Percentiles rank a stretch among this genome's conserved stretches.
Conservation (phyloP, 495 filamentous ascomycete species). For the Xylaria acuta region DNA sequence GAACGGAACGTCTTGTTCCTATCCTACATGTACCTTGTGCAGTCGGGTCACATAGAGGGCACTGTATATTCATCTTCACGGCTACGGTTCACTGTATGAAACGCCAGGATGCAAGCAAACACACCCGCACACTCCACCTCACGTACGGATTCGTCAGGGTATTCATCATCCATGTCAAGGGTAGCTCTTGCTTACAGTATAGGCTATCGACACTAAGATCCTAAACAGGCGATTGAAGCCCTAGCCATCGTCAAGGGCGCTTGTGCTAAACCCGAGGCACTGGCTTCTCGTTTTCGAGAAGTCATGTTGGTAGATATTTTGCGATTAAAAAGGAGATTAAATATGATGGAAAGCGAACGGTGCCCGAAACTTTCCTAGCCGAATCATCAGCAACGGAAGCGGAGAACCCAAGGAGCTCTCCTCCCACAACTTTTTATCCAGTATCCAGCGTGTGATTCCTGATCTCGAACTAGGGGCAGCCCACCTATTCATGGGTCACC, state of each 20-base stretch:
- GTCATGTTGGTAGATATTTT: background rate
- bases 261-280: background rate
- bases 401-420: slow-evolving; percentile 4
- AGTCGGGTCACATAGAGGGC: background rate
- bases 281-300: background rate
- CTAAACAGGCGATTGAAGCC: slow-evolving; percentile 12
- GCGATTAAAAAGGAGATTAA: background rate
- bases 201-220: background rate
- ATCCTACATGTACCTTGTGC: background rate
- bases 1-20: background rate
- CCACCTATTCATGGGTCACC: slow-evolving; percentile 24
- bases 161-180: slow-evolving; percentile 14
- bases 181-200: too few relatives aligned
- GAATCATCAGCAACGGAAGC: background rate
- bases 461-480: slow-evolving; percentile 20
- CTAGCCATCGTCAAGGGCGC: slow-evolving; percentile 7
- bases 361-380: background rate
- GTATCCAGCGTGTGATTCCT: slow-evolving; percentile 14
- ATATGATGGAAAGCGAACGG: background rate
- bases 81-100: slow-evolving; percentile 24
- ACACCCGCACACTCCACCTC: slow-evolving; percentile 20
- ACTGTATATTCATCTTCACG: slow-evolving; percentile 12
- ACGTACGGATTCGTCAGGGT: slow-evolving; percentile 14
- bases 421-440: slow-evolving; percentile 14
- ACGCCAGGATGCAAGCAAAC: slow-evolving; percentile 23